Evolutionary conservation across 805 yeast species (phyloP).

Genomic region (Blastobotrys attinorum): DNA sequence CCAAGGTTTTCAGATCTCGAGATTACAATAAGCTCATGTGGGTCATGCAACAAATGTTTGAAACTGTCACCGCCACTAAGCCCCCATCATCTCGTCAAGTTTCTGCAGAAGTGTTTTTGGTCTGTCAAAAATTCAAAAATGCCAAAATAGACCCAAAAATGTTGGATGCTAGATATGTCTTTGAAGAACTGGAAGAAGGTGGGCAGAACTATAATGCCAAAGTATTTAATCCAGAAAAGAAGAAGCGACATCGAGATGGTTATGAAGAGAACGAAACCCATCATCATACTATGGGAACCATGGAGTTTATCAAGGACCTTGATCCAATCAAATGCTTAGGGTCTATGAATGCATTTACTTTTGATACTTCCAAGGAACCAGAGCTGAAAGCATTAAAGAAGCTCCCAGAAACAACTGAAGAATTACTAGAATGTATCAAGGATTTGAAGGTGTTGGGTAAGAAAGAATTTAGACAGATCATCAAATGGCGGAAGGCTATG

Average conservation of each 20-base stretch:
- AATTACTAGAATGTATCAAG: conserved; percentile 72
- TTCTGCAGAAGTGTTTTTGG: conserved; percentile 97
- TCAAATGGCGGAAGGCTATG: conserved; percentile 85
- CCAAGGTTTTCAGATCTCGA: conserved; percentile 96
- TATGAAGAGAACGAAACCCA: conserved; percentile 85
- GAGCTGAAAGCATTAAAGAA: conserved; percentile 68
- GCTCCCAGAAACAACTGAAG: conserved; percentile 69
- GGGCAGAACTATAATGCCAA: conserved; percentile 71
- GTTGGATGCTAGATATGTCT: conserved; percentile 86
- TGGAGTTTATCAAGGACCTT: conserved; percentile 75
- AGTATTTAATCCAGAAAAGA: conserved; percentile 89
- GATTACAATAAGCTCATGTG: conserved; percentile 95
- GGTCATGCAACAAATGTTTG: conserved; percentile 95
- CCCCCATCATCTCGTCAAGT: conserved; percentile 99
- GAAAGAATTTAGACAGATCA: conserved; percentile 78
- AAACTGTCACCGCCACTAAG: conserved; percentile 95
- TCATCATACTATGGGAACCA: conserved; percentile 61
- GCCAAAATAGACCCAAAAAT: conserved; percentile 93
- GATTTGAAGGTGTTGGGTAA: conserved; percentile 92
- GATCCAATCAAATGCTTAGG: conserved; percentile 84
- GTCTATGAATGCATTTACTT: conserved; percentile 51
- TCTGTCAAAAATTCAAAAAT: conserved; percentile 91
- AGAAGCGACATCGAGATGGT: conserved; percentile 87
- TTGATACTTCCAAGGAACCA: conserved; percentile 55
- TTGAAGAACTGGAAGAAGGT: conserved; percentile 71